Evolutionary conservation across 2,329 filamentous ascomycete species (phyloP).

Genomic region (Pseudogymnoascus sp.): DNA sequence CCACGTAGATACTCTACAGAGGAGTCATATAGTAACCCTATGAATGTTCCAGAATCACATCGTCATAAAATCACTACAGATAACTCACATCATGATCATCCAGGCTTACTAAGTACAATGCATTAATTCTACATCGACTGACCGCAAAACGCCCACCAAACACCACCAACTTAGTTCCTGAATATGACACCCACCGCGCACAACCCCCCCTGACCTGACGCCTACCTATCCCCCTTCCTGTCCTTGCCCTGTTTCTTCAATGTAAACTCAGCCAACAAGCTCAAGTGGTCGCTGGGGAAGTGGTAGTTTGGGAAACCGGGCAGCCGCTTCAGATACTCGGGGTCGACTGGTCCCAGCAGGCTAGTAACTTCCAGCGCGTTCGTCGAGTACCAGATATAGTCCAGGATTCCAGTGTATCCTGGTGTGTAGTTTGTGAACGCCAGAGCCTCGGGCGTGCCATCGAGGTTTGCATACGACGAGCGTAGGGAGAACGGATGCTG

Average conservation of each 20-base stretch:
- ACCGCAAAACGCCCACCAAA: conserved; percentile 8
- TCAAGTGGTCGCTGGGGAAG: conserved; percentile 68
- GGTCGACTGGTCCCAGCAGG: conserved; percentile 63
- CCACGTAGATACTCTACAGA: not conserved
- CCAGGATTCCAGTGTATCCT: conserved; percentile 83
- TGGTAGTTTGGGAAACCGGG: conserved; percentile 71
- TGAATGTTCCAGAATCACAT: not conserved
- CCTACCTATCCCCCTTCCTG: conserved; percentile 4
- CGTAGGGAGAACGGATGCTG: conserved; percentile 90
- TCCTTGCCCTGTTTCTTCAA: conserved; percentile 41
- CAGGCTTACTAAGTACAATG: conserved; percentile 1
- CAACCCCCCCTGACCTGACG: not conserved
- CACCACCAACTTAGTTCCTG: conserved; percentile 7
- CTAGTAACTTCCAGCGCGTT: conserved; percentile 61
- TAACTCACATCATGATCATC: not conserved
- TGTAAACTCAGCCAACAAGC: conserved; percentile 61
- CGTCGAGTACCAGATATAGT: conserved; percentile 97
- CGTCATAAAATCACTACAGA: not conserved
- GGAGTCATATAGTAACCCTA: not conserved
- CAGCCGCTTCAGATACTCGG: conserved; percentile 61
- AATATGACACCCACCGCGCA: not conserved
- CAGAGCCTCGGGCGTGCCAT: conserved; percentile 75
- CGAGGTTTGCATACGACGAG: conserved; percentile 78
- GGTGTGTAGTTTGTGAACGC: conserved; percentile 96
- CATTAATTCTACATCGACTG: conserved; percentile 8